These are phyloP conservation scores for Exophiala sideris DNA, from an alignment of 2,329 filamentous ascomycete species.

Conservation along the genomic window DNA sequence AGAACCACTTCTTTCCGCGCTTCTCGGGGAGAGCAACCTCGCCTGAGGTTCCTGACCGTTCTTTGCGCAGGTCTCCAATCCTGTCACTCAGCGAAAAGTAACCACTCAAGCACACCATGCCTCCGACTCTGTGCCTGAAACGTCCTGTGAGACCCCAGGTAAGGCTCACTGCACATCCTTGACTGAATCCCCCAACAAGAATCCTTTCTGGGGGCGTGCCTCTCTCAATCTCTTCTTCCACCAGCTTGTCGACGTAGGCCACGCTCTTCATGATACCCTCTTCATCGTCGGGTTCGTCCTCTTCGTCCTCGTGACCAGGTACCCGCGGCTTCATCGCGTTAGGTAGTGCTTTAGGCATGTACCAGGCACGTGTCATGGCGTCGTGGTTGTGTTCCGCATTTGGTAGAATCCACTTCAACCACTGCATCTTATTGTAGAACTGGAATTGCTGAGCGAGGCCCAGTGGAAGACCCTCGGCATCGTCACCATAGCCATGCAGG, in stretches of 20 bases:
- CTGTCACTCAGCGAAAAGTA: slow-evolving; percentile 45
- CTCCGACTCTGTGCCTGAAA: slow-evolving; percentile 33
- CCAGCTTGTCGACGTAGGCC: slow-evolving; percentile 40
- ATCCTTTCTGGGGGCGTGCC: slow-evolving; percentile 44
- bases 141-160: slow-evolving; percentile 43
- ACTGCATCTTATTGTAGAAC: slow-evolving; percentile 45
- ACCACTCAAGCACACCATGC: slow-evolving; percentile 44
- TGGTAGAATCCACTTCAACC: slow-evolving; percentile 51
- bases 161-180: slow-evolving; percentile 46
- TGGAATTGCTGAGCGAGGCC: slow-evolving; percentile 48
- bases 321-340: slow-evolving; percentile 39
- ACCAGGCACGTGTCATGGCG: slow-evolving; percentile 37
- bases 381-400: slow-evolving; percentile 49
- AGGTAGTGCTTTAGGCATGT: slow-evolving; percentile 47
- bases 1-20: slow-evolving; percentile 42
- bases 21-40: slow-evolving; percentile 21
- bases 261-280: slow-evolving; percentile 41
- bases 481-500: slow-evolving; percentile 48
- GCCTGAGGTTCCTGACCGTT: slow-evolving; percentile 30
- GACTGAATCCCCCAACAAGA: slow-evolving; percentile 48
- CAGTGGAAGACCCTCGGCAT: slow-evolving; percentile 44
- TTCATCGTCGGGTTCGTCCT: slow-evolving; percentile 45
- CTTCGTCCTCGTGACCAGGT: slow-evolving; percentile 40
- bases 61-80: slow-evolving; percentile 39
- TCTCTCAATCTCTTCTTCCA: slow-evolving; percentile 41